Conservation (phyloP, 805 yeast genomes). For the Nakazawaea populi region DNA sequence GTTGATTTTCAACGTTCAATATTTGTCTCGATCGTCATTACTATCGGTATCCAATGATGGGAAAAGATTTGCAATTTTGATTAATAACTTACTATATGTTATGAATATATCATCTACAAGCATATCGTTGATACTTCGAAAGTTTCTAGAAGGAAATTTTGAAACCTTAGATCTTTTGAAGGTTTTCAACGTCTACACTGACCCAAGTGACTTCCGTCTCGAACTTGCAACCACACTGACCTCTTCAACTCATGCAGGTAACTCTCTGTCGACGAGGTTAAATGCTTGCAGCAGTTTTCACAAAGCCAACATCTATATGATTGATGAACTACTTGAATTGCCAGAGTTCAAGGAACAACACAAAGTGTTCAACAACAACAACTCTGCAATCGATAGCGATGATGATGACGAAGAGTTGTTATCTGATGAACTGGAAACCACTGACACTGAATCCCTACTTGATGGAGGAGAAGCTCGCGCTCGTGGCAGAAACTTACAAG, state of each 20-base stretch:
- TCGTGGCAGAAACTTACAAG: conserved; percentile 10
- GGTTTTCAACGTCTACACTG: conserved; percentile 1
- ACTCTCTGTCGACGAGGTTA: not conserved
- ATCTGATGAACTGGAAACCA: conserved; percentile 4
- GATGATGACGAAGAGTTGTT: conserved; percentile 21
- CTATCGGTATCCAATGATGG: conserved; percentile 7
- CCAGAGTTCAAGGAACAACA: conserved; percentile 7
- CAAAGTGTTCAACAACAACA: conserved; percentile 4
- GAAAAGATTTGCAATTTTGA: conserved; percentile 6
- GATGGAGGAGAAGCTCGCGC: conserved; percentile 13
- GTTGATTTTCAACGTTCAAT: conserved; percentile 7
- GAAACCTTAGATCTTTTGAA: conserved; percentile 5
- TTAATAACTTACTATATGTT: conserved; percentile 4
- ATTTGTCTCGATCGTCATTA: conserved; percentile 4
- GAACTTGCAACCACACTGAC: conserved; percentile 1
- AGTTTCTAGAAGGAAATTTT: not conserved
- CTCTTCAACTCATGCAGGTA: not conserved
- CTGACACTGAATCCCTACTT: conserved; percentile 10
- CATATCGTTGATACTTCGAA: not conserved
- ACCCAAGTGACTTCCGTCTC: conserved; percentile 2
- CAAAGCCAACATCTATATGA: not conserved
- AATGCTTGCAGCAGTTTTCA: not conserved
- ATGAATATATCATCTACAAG: conserved; percentile 6
- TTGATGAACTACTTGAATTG: conserved; percentile 3
- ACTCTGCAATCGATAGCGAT: conserved; percentile 9